Evolutionary conservation across 169 alveolate genomes (phyloP).

Genomic region (Plasmodium gonderi): DNA sequence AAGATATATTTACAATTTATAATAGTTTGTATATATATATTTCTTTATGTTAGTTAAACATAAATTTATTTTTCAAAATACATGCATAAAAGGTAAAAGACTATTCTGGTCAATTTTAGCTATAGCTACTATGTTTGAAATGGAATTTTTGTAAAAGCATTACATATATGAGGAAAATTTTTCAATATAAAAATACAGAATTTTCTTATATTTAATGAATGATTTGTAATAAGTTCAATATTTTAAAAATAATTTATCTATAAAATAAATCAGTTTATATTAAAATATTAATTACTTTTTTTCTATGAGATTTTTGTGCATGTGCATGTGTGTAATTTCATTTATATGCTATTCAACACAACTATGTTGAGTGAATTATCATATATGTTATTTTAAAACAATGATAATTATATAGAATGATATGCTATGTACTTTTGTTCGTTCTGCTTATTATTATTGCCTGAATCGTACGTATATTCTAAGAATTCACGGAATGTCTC

Average conservation of each 20-base stretch:
- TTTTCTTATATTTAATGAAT: neutral
- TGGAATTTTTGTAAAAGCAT: neutral
- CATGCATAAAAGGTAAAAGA: neutral
- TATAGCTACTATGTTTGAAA: neutral
- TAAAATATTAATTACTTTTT: neutral
- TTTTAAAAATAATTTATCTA: neutral
- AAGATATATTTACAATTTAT: neutral
- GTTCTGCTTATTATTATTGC: neutral
- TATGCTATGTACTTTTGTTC: neutral
- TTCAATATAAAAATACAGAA: neutral
- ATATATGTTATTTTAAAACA: neutral
- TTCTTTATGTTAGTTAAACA: neutral
- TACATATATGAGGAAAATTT: neutral
- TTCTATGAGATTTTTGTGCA: neutral
- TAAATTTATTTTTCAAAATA: neutral
- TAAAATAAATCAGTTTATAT: neutral
- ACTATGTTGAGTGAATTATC: neutral
- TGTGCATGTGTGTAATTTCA: neutral
- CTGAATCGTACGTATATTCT: neutral
- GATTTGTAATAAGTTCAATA: neutral
- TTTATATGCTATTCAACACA: neutral
- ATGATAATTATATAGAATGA: neutral
- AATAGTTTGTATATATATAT: neutral
- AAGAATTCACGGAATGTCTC: neutral
- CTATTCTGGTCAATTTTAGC: neutral